phyloP scores from a whole-genome alignment of 768 basidiomycete genomes.

The Hygrocybe coccinea region DNA sequence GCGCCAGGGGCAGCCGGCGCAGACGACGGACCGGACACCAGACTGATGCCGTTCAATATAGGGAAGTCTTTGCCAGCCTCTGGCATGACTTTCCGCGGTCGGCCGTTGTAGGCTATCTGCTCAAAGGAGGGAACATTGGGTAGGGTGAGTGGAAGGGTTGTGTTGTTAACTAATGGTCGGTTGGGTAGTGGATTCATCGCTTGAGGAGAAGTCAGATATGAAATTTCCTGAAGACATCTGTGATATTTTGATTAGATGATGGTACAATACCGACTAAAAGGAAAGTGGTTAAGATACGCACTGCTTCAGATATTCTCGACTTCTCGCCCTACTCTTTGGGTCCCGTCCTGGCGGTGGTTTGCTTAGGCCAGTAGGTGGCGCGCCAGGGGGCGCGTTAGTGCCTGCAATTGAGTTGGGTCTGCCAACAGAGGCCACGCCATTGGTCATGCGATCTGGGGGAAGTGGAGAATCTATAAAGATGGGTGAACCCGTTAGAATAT shows the following conservation, averaged over 20 bases:
- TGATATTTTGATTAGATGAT: slow-evolving; percentile 4
- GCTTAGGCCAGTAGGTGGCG: slow-evolving; percentile 46
- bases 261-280: background rate
- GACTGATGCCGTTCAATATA: slow-evolving; percentile 55
- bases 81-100: slow-evolving; percentile 75
- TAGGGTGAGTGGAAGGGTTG: slow-evolving; percentile 57
- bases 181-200: slow-evolving; percentile 96
- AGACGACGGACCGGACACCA: slow-evolving; percentile 49
- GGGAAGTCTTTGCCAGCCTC: slow-evolving; percentile 71
- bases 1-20: slow-evolving; percentile 43
- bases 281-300: slow-evolving; percentile 34
- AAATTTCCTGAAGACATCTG: slow-evolving; percentile 96
- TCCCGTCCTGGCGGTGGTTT: slow-evolving; percentile 81
- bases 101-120: slow-evolving; percentile 66
- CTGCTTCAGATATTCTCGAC: slow-evolving; percentile 97
- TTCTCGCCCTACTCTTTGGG: slow-evolving; percentile 91
- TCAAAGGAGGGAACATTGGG: slow-evolving; percentile 75
- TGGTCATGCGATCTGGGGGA: slow-evolving; percentile 58
- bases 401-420: slow-evolving; percentile 57
- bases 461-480: slow-evolving; percentile 65
- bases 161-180: slow-evolving; percentile 67
- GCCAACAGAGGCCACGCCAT: slow-evolving; percentile 48
- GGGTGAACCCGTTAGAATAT: slow-evolving; percentile 11
- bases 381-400: slow-evolving; percentile 41
- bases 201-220: slow-evolving; percentile 93